A percentile compares a stretch with the other conserved stretches of the same genome.
Conservation (phyloP, 2,329 filamentous ascomycete species). For the Hypomyces rosellus region DNA sequence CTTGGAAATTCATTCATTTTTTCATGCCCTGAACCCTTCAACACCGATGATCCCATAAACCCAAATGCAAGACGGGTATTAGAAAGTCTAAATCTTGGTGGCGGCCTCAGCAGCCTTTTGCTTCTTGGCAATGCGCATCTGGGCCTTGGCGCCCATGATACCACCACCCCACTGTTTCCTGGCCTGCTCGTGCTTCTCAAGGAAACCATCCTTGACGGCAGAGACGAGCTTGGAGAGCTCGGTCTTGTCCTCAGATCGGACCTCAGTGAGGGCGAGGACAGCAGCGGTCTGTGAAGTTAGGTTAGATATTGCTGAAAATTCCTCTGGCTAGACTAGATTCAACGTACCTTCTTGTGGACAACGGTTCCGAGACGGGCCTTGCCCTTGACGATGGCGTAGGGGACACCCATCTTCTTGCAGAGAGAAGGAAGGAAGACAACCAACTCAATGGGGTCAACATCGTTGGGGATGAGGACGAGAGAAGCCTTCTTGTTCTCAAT, state of each 20-base stretch:
- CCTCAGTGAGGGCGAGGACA: conserved; percentile 91
- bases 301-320: neutral
- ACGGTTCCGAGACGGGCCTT: conserved; percentile 98
- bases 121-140: conserved; percentile 72
- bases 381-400: conserved; percentile 99
- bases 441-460: conserved; percentile 98
- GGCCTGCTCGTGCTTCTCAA: conserved; percentile 87
- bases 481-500: conserved; percentile 99
- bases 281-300: conserved; percentile 68
- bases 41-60: conserved; percentile 32
- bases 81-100: conserved; percentile 82
- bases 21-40: conserved; percentile 35
- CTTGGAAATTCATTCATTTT: conserved; percentile 37
- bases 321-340: neutral
- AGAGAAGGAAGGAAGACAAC: conserved; percentile 98
- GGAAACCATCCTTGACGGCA: conserved; percentile 96
- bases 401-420: conserved; percentile 99
- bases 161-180: conserved; percentile 98
- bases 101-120: conserved; percentile 88
- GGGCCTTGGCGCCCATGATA: conserved; percentile 97
- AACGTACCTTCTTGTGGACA: conserved; percentile 92
- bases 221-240: conserved; percentile 96
- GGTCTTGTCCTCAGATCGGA: conserved; percentile 95
- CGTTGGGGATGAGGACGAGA: conserved; percentile 96
- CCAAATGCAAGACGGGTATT: conserved; percentile 36